Conservation (phyloP, 2,329 filamentous ascomycete species). For the Fusarium albosuccineum region DNA sequence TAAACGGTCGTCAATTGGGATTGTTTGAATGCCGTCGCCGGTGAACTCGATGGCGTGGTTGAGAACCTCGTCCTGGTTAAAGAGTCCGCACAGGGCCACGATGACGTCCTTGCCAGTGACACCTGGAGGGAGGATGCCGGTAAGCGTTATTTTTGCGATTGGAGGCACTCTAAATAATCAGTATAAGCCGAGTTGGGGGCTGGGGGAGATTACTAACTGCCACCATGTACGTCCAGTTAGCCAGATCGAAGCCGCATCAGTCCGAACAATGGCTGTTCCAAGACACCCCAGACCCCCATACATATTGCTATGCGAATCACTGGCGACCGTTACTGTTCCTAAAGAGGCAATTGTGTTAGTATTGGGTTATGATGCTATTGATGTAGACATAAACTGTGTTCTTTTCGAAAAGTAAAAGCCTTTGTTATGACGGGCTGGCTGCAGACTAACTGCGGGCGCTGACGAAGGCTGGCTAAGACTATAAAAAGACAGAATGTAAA, state of each 20-base stretch:
- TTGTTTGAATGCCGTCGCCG: constrained; percentile 78
- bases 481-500: no score
- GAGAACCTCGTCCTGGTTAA: constrained; percentile 88
- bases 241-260: constrained; percentile 89
- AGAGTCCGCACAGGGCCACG: constrained; percentile 86
- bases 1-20: constrained; percentile 79
- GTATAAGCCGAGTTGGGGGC: no score
- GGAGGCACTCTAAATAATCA: constrained; percentile 70
- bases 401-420: no score
- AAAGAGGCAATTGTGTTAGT: no score
- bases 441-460: no score
- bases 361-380: no score
- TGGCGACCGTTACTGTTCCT: constrained; percentile 84
- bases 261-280: constrained; percentile 83
- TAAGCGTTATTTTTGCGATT: constrained; percentile 83
- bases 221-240: constrained; percentile 88
- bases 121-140: constrained; percentile 79
- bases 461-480: no score
- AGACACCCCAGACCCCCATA: constrained; percentile 68
- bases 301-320: constrained; percentile 82
- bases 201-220: constrained; percentile 60
- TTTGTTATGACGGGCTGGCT: no score
- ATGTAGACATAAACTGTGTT: no score
- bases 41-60: constrained; percentile 93
- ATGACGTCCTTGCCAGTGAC: constrained; percentile 97